These are phyloP conservation scores for Dactylonectria macrodidyma DNA, from an alignment of 2,329 filamentous ascomycete species.

Conservation along the genomic window DNA sequence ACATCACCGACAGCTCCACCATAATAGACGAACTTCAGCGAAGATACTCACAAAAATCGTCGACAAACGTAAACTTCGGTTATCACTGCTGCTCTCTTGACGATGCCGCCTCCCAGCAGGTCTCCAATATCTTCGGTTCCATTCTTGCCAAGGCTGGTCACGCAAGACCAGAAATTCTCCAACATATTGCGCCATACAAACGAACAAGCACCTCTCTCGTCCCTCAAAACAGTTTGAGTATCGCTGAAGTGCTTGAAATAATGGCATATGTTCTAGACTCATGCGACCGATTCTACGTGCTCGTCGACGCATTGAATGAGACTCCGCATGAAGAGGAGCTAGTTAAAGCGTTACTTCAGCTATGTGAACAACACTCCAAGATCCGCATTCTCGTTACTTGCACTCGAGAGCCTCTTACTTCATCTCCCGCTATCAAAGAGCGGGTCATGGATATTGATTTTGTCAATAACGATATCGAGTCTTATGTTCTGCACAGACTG, in stretches of 20 bases:
- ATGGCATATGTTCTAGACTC: conserved; percentile 29
- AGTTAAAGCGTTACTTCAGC: conserved; percentile 27
- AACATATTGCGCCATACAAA: conserved; percentile 36
- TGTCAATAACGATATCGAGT: conserved; percentile 43
- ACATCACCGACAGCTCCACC: conserved; percentile 35
- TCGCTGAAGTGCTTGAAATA: conserved; percentile 31
- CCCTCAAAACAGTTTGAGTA: conserved; percentile 39
- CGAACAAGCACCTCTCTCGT: conserved; percentile 29
- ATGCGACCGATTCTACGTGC: conserved; percentile 37
- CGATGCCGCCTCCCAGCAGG: conserved; percentile 45
- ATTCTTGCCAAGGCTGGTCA: conserved; percentile 43
- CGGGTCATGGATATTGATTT: conserved; percentile 34
- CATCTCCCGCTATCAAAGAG: conserved; percentile 24
- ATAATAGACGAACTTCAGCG: conserved; percentile 40
- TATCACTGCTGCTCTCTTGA: conserved; percentile 47
- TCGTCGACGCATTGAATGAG: conserved; percentile 45
- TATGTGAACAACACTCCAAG: conserved; percentile 37
- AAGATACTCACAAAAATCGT: conserved; percentile 10
- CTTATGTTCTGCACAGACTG: conserved; percentile 41
- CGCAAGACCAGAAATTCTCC: conserved; percentile 30
- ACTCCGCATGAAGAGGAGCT: conserved; percentile 34
- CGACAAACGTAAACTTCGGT: conserved; percentile 34
- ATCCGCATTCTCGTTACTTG: conserved; percentile 43
- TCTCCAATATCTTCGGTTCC: conserved; percentile 48
- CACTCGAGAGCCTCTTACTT: conserved; percentile 30